phyloP scores from a whole-genome alignment of 2,329 filamentous ascomycete species.

The Fusarium falciforme region DNA sequence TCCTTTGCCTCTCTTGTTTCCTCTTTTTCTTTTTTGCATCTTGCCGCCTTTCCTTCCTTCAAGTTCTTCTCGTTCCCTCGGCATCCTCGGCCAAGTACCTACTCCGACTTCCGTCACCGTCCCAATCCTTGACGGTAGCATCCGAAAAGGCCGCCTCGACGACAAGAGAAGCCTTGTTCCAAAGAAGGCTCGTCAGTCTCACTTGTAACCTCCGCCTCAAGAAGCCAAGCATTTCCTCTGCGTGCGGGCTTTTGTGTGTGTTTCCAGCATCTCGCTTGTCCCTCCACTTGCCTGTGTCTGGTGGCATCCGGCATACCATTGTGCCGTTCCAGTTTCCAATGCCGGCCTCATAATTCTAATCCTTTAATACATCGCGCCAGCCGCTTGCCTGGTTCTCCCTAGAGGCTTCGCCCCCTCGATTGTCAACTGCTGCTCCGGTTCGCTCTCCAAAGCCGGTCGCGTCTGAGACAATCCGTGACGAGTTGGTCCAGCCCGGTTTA shows the following conservation, averaged over 20 bases:
- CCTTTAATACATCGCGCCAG: slow-evolving; percentile 41
- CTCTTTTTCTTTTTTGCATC: not conserved
- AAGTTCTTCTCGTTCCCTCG: slow-evolving; percentile 18
- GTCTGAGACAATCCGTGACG: slow-evolving; percentile 39
- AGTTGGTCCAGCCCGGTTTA: slow-evolving; percentile 24
- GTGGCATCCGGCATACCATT: slow-evolving; percentile 33
- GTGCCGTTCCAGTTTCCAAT: slow-evolving; percentile 39
- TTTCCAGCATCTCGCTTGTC: slow-evolving; percentile 31
- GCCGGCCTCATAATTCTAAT: slow-evolving; percentile 47
- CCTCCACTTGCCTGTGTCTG: slow-evolving; percentile 22
- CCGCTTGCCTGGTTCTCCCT: slow-evolving; percentile 10
- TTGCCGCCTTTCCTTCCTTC: slow-evolving; percentile 19
- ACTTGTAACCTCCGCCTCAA: slow-evolving; percentile 17
- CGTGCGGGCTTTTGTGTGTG: slow-evolving; percentile 26
- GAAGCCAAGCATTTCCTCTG: slow-evolving; percentile 29
- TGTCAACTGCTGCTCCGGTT: not conserved
- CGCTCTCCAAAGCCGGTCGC: slow-evolving; percentile 17
- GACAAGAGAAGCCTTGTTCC: slow-evolving; percentile 24
- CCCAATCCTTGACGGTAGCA: slow-evolving; percentile 4
- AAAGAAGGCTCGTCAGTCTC: slow-evolving; percentile 26
- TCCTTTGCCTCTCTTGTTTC: slow-evolving; percentile 14
- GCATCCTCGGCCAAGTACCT: slow-evolving; percentile 13
- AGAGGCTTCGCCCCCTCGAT: slow-evolving; percentile 20
- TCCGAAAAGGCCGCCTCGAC: slow-evolving; percentile 7
- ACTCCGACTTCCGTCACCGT: slow-evolving; percentile 18